Percentiles rank a stretch among this genome's conserved stretches.
Evolutionary conservation across 2,329 filamentous ascomycete genomes (phyloP).

Genomic region (Cladosporium sp.): DNA sequence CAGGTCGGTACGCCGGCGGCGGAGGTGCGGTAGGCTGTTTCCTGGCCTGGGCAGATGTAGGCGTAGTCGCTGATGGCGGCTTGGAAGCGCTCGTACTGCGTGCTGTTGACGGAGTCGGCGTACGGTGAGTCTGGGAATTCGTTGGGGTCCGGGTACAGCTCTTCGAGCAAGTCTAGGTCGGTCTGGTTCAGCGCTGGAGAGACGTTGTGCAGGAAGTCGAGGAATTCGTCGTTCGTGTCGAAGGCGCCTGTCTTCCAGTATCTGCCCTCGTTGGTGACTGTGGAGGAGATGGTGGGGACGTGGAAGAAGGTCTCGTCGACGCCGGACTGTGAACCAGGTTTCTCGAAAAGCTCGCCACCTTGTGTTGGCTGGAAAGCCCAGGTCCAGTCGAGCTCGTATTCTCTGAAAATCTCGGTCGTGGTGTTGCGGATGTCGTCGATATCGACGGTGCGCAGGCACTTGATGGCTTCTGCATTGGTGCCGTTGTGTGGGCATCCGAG

Average conservation of each 20-base stretch:
- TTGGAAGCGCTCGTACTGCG: conserved; percentile 44
- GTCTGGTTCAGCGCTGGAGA: conserved; percentile 51
- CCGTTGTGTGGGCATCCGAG: conserved; percentile 30
- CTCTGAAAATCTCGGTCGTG: conserved; percentile 40
- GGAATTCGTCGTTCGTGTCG: conserved; percentile 49
- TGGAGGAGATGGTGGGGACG: conserved; percentile 63
- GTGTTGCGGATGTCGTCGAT: conserved; percentile 34
- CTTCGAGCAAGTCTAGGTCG: conserved; percentile 52
- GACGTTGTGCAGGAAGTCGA: conserved; percentile 55
- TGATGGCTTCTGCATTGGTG: conserved; percentile 32
- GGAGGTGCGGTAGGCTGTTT: conserved; percentile 47
- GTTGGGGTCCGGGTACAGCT: conserved; percentile 59
- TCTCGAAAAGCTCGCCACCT: conserved; percentile 55
- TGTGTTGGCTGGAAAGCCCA: conserved; percentile 67
- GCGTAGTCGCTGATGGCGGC: conserved; percentile 61
- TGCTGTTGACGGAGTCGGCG: conserved; percentile 26
- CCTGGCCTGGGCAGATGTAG: conserved; percentile 59
- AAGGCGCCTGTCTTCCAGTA: conserved; percentile 54
- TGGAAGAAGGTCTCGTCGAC: conserved; percentile 41
- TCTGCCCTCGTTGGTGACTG: conserved; percentile 65
- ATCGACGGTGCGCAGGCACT: conserved; percentile 39
- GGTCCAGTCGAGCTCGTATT: conserved; percentile 43
- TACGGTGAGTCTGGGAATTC: conserved; percentile 39
- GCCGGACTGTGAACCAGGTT: conserved; percentile 31
- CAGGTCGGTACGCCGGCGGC: conserved; percentile 5